Percentiles rank a stretch among this genome's conserved stretches.
Conservation (phyloP, 1,284 basidiomycete genomes). For the Cerrena zonata region DNA sequence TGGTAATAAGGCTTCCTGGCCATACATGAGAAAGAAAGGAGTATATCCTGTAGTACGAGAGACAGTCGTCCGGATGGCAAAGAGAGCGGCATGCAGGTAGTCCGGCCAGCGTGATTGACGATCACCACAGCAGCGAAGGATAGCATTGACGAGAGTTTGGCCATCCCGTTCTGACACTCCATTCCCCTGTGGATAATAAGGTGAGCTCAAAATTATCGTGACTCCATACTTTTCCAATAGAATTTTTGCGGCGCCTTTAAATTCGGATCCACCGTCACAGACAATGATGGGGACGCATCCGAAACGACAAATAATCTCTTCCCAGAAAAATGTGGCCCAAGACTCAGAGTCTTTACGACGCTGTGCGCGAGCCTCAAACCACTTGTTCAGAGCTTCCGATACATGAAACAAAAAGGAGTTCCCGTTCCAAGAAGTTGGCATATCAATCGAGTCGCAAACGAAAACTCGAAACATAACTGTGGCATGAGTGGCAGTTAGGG, state of each 20-base stretch:
- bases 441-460: slow-evolving; percentile 27
- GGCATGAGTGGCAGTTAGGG: not conserved
- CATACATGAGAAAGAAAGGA: slow-evolving; percentile 32
- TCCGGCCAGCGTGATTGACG: slow-evolving; percentile 18
- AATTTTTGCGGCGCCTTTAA: slow-evolving; percentile 19
- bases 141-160: slow-evolving; percentile 18
- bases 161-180: slow-evolving; percentile 26
- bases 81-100: slow-evolving; percentile 14
- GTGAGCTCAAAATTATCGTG: slow-evolving; percentile 20
- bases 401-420: slow-evolving; percentile 26
- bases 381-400: slow-evolving; percentile 18
- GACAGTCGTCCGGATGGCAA: slow-evolving; percentile 21
- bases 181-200: slow-evolving; percentile 32
- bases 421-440: slow-evolving; percentile 19
- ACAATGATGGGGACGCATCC: slow-evolving; percentile 21
- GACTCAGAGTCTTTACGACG: slow-evolving; percentile 12
- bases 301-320: slow-evolving; percentile 26
- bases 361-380: slow-evolving; percentile 24
- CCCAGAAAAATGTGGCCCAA: slow-evolving; percentile 26
- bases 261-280: slow-evolving; percentile 27
- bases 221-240: slow-evolving; percentile 23
- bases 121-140: slow-evolving; percentile 22
- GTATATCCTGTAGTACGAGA: slow-evolving; percentile 25
- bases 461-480: slow-evolving; percentile 5
- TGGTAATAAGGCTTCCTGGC: slow-evolving; percentile 25